Base-by-base conservation (phyloP, 176 grass and related monocot species). In the Hordeum marinum region DNA sequence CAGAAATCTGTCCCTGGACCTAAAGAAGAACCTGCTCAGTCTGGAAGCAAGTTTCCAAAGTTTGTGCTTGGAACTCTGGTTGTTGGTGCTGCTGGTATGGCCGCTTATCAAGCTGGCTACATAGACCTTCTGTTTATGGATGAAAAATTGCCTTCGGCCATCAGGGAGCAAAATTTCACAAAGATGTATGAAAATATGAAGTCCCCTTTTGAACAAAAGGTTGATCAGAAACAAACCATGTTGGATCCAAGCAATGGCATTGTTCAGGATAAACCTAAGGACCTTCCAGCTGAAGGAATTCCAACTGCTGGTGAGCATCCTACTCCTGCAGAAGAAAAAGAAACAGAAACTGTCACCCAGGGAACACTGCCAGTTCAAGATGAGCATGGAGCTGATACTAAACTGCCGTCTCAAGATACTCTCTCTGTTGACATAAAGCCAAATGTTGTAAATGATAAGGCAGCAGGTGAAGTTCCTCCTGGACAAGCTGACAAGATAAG, bases 101-200 rank as follows among this genome's bases (percentile, higher is more conserved):
- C 82, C 79, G 92, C 94, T 79, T 90, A 96, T 84, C 87, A 94
- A 84, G 29, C 76, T 83, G 96, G 92, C 23, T 96, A 88, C 63
- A 77, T 94, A 79, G 84, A 94, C 64, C 62, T 89, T 85, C 70
- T 79, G 84, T 63, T 83, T 45, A 88, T 82, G 54, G 89, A 91
- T 32, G 62, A 73, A 66, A 89, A 87, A 75, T 80, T 85, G 29
- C 77, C 90, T 68, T 83, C 78, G 9, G 58, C 50, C 59, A 72
- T 70, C 29, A 76, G 41, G 61, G 74, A 83, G 10, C 41, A 89
- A 86, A 75, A 86, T 75, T 31, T 46, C 15, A 9, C 55, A 79
- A 89, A 94, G 82, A 72, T 57, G 48, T 40, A 80, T 57, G 87
- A 92, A 82, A 84, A 42, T 85, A 54, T 87, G 78, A 86, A 89